Base-by-base conservation (phyloP, 2,329 filamentous ascomycete species). In the Talaromyces verruculosus region DNA sequence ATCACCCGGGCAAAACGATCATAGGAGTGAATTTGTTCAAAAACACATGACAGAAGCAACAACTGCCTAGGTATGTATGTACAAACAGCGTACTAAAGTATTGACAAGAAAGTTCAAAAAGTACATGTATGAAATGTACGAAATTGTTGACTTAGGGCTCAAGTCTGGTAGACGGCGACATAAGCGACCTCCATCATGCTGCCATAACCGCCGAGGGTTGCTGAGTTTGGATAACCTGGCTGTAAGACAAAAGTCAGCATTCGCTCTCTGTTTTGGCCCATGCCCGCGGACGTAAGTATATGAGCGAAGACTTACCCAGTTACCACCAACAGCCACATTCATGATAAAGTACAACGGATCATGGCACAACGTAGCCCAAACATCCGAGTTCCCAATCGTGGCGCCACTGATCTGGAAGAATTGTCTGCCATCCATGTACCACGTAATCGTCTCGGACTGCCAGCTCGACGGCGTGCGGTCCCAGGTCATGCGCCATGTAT, bases 401-500 rank as follows among this genome's bases (percentile, higher is more conserved):
- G 64, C 57, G 7, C 64, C 64, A n/a, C 13, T 63, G 22, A 66
- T 63, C 37, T 66, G 64, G 13, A 35, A 53, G 22, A 66, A 66
- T 15, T 62, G 59, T n/a, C 25, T 11, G n/a, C 64, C 64, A 30
- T 66, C 64, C 64, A 66, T 66, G 35, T 63, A 66, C 64, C 64
- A 66, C 15, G 59, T 66, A 63, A 66, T 66, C 3, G 59, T 66
- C 33, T 66, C 64, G 30, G 59, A 59, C 30, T 66, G 25, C 64
- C 64, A 66, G 33, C 13, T 39, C 10, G 59, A 66, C 15, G 64
- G 39, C 0, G 64, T 66, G 3, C 64, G 59, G 39, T 66, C 60
- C 64, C 64, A 66, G 59, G 33, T 33, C 13, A 66, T 66, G 30
- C 64, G 64, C 64, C 64, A 66, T 35, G 64, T 66, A 43, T 66